Evolutionary conservation across 768 basidiomycete genomes (phyloP).

Genomic region (Roridomyces roridus): DNA sequence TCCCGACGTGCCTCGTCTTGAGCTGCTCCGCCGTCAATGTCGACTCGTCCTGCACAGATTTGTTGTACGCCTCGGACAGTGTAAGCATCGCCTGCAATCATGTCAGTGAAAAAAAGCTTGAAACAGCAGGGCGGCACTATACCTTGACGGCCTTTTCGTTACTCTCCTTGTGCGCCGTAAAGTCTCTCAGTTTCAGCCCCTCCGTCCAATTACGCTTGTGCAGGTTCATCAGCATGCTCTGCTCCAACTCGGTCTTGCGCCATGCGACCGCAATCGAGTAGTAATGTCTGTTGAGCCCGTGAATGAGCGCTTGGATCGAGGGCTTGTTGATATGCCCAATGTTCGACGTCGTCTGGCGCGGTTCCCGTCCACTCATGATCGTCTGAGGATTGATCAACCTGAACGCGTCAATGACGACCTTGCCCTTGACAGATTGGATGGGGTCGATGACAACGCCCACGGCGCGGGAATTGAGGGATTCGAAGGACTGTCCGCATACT

Average conservation of each 20-base stretch:
- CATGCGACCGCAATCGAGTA: constrained; percentile 98
- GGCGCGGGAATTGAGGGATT: constrained; percentile 89
- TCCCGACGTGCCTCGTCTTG: constrained; percentile 97
- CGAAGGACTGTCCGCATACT: constrained; percentile 77
- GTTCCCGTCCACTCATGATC: constrained; percentile 91
- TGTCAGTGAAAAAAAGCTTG: constrained; percentile 22
- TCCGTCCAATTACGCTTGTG: constrained; percentile 99
- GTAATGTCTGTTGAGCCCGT: constrained; percentile 97
- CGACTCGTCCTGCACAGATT: constrained; percentile 97
- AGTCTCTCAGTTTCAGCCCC: constrained; percentile 90
- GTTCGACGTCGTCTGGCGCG: constrained; percentile 96
- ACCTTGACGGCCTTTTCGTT: constrained; percentile 98
- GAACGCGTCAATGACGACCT: constrained; percentile 99
- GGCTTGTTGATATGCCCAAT: constrained; percentile 99
- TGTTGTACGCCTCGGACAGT: constrained; percentile 94
- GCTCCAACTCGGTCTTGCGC: constrained; percentile 97
- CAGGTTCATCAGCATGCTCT: constrained; percentile 98
- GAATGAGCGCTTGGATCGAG: constrained; percentile 97
- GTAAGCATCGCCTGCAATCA: constrained; percentile 82
- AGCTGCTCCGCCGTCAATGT: constrained; percentile 93
- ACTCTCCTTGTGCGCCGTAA: constrained; percentile 82
- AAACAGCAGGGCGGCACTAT: constrained; percentile 26
- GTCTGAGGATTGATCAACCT: constrained; percentile 92
- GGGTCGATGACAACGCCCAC: constrained; percentile 99
- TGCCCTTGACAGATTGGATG: constrained; percentile 98